phyloP scores from a whole-genome alignment of 2,329 filamentous ascomycete genomes.

The Thielaviopsis punctulata region DNA sequence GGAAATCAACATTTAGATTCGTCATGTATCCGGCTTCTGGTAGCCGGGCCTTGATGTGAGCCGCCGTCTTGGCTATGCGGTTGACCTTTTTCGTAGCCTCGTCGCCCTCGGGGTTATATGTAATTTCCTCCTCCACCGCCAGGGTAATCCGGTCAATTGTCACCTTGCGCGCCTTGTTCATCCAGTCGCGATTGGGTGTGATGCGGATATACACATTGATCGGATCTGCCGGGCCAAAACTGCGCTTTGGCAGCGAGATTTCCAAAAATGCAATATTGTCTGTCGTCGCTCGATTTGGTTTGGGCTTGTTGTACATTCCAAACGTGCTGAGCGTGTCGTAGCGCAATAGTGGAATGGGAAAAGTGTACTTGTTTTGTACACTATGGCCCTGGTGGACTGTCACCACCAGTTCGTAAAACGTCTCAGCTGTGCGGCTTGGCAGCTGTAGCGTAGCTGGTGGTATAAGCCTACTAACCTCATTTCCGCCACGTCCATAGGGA shows the following conservation, averaged over 20 bases:
- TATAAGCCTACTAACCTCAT: conserved; percentile 76
- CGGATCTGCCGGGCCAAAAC: conserved; percentile 86
- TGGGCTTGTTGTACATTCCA: conserved; percentile 97
- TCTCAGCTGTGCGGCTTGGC: conserved; percentile 86
- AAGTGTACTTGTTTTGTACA: conserved; percentile 77
- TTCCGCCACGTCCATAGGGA: conserved; percentile 69
- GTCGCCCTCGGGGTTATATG: conserved; percentile 95
- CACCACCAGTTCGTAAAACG: conserved; percentile 90
- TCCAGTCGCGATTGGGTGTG: conserved; percentile 80
- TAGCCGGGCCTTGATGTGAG: conserved; percentile 66
- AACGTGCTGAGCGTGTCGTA: conserved; percentile 97
- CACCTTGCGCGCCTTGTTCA: conserved; percentile 76
- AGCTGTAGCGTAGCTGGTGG: conserved; percentile 84
- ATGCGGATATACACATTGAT: conserved; percentile 94
- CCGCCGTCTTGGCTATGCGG: conserved; percentile 66
- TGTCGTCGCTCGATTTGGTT: conserved; percentile 66
- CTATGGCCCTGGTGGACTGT: conserved; percentile 81
- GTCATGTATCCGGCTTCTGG: conserved; percentile 86
- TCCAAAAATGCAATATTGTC: conserved; percentile 85
- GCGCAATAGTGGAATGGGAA: conserved; percentile 76
- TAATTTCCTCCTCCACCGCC: conserved; percentile 90
- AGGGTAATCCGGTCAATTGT: conserved; percentile 90
- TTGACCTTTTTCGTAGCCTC: conserved; percentile 85
- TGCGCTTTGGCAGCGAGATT: conserved; percentile 87
- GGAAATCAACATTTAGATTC: conserved; percentile 80